phyloP scores from a whole-genome alignment of 2,329 filamentous ascomycete genomes.

The Pseudogymnoascus sp. region DNA sequence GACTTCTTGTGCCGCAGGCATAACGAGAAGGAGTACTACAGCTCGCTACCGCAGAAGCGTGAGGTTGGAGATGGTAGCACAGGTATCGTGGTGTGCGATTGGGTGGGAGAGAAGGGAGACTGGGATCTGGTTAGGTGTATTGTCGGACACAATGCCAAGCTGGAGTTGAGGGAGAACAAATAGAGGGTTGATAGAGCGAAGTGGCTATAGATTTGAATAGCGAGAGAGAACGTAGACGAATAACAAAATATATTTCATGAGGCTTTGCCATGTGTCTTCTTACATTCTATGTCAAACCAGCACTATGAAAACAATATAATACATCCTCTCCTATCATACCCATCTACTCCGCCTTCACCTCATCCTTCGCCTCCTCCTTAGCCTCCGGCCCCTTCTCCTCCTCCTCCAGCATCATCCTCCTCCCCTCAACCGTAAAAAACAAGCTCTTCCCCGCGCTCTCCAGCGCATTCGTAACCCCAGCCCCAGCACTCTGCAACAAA shows the following conservation, averaged over 20 bases:
- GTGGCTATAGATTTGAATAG: not conserved
- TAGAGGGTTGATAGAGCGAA: not conserved
- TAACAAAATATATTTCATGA: slow-evolving; percentile 4
- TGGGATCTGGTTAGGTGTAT: slow-evolving; percentile 87
- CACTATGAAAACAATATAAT: slow-evolving; percentile 10
- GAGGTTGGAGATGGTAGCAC: slow-evolving; percentile 64
- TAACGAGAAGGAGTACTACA: slow-evolving; percentile 35
- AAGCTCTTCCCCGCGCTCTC: slow-evolving; percentile 73
- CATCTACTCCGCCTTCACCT: slow-evolving; percentile 16
- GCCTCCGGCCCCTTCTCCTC: slow-evolving; percentile 33
- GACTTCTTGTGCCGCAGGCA: slow-evolving; percentile 54
- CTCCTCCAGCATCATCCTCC: slow-evolving; percentile 73
- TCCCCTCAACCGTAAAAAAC: slow-evolving; percentile 80
- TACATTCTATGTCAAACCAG: slow-evolving; percentile 4
- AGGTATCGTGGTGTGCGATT: slow-evolving; percentile 86
- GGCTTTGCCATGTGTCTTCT: not conserved
- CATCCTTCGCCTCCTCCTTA: slow-evolving; percentile 14
- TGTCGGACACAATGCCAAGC: slow-evolving; percentile 78
- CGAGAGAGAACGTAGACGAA: not conserved
- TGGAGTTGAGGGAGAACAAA: slow-evolving; percentile 35
- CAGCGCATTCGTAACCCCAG: slow-evolving; percentile 67
- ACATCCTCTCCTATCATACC: not conserved
- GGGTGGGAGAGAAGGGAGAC: slow-evolving; percentile 77
- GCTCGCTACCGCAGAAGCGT: slow-evolving; percentile 17
- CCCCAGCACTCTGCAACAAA: slow-evolving; percentile 72